A percentile compares a stretch with the other conserved stretches of the same genome.
These are phyloP conservation scores for Bassia scoparia DNA, from an alignment of 148 eudicot genomes.

Conservation along the genomic window DNA sequence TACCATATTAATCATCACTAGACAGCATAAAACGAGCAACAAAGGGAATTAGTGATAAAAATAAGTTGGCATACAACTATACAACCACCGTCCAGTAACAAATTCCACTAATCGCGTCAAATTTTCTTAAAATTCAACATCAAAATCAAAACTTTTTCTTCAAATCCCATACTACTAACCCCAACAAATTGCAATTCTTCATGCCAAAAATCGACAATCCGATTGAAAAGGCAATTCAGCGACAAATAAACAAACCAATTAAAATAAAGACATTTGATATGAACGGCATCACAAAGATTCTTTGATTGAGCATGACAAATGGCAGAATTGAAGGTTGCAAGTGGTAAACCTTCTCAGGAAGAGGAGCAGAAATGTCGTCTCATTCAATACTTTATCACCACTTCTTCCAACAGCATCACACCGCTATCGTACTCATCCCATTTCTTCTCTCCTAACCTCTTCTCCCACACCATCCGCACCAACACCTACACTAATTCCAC, in stretches of 20 bases:
- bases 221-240: background rate
- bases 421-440: conserved; percentile 71
- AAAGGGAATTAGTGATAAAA: background rate
- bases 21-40: background rate
- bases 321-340: background rate
- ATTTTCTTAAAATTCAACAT: background rate
- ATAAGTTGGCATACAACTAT: background rate
- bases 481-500: conserved; percentile 20
- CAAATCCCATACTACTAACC: background rate
- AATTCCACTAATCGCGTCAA: background rate
- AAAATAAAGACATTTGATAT: background rate
- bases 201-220: background rate
- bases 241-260: background rate
- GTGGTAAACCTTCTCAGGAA: conserved; percentile 81
- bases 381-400: conserved; percentile 42
- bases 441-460: conserved; percentile 35
- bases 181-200: background rate
- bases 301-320: background rate
- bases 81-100: background rate
- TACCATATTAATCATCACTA: background rate
- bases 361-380: conserved; percentile 67
- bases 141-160: background rate
- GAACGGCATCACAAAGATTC: background rate
- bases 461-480: conserved; percentile 21
- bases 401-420: conserved; percentile 36